Percentiles rank a stretch among this genome's conserved stretches.
phyloP scores from a whole-genome alignment of 805 yeast genomes.

The Danielia oregonensis region DNA sequence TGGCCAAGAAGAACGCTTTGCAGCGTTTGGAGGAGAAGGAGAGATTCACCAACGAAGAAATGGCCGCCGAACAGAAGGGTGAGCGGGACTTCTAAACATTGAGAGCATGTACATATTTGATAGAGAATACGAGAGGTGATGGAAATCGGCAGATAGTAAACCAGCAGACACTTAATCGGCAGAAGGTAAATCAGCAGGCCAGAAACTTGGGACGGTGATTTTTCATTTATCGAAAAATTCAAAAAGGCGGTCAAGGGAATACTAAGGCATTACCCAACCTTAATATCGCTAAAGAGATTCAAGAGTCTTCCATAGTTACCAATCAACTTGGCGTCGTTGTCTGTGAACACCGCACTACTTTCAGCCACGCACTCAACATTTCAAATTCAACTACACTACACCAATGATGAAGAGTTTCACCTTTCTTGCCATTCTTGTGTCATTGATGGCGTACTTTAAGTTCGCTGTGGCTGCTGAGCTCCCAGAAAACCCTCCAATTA shows the following conservation, averaged over 20 bases:
- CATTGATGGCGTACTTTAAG: conserved; percentile 11
- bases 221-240: too few relatives aligned
- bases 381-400: too few relatives aligned
- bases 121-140: too few relatives aligned
- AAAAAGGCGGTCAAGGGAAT: too few relatives aligned
- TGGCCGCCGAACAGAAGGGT: conserved; percentile 40
- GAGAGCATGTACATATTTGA: conserved; percentile 11
- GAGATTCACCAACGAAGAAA: conserved; percentile 30
- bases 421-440: conserved; percentile 10
- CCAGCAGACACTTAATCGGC: too few relatives aligned
- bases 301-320: too few relatives aligned
- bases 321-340: too few relatives aligned
- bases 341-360: too few relatives aligned
- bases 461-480: conserved; percentile 8
- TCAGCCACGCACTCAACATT: too few relatives aligned
- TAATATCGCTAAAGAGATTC: too few relatives aligned
- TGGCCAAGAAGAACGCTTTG: conserved; percentile 58
- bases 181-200: neutral
- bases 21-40: conserved; percentile 53
- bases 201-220: neutral
- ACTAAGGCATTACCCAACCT: too few relatives aligned
- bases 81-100: conserved; percentile 35
- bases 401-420: conserved; percentile 14
- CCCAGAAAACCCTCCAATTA: conserved; percentile 51
- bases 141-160: too few relatives aligned